A percentile compares a stretch with the other conserved stretches of the same genome.
phyloP scores from a whole-genome alignment of 345 rosid genomes.

The Bretschneidera sinensis region DNA sequence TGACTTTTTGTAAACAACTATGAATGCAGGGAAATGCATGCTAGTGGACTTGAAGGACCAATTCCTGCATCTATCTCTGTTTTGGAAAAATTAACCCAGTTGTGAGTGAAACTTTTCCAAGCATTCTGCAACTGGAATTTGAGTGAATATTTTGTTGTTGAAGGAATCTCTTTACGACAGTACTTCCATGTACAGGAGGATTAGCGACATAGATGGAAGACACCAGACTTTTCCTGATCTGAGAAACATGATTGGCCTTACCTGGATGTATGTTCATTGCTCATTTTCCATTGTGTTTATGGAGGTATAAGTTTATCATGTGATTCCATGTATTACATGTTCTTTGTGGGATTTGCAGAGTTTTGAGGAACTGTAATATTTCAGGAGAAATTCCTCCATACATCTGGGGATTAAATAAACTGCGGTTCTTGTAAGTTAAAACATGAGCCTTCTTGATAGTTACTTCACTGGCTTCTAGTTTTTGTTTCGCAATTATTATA shows the following conservation, averaged over 20 bases:
- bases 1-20: background rate
- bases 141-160: background rate
- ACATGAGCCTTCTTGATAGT: background rate
- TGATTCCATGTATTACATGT: too few species aligned
- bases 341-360: conserved; percentile 23
- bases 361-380: conserved; percentile 41
- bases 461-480: too few species aligned
- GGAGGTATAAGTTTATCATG: conserved; percentile 38
- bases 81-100: conserved; percentile 13
- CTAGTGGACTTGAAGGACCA: conserved; percentile 32
- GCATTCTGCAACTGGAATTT: background rate
- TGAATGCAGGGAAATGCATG: conserved; percentile 32
- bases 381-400: conserved; percentile 35
- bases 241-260: conserved; percentile 21
- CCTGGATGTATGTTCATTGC: too few species aligned
- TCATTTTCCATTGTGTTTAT: too few species aligned
- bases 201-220: conserved; percentile 44
- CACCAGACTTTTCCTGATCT: conserved; percentile 39
- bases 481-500: too few species aligned
- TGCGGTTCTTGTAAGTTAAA: conserved; percentile 36
- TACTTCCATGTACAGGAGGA: conserved; percentile 39
- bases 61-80: conserved; percentile 31
- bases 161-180: background rate
- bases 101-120: conserved; percentile 16
- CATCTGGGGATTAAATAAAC: conserved; percentile 22